Conservation (phyloP, 2,329 filamentous ascomycete genomes). For the Talaromyces funiculosus region DNA sequence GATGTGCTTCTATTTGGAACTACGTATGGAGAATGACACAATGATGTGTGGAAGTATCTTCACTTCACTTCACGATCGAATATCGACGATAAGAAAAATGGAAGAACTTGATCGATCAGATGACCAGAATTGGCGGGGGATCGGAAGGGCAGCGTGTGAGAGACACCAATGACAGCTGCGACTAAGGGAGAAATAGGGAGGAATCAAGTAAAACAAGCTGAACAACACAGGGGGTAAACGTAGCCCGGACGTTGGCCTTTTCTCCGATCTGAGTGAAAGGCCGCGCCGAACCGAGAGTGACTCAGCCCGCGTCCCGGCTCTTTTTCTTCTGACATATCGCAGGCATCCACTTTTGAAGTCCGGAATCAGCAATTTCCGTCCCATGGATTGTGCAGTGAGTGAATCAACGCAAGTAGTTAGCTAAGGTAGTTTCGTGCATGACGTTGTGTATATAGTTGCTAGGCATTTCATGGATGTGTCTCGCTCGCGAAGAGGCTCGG, state of each 20-base stretch:
- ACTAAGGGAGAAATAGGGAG: slow-evolving; percentile 4
- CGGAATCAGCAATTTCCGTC: neutral
- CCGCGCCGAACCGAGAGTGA: neutral
- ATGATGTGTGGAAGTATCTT: too few species aligned
- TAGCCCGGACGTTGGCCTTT: neutral
- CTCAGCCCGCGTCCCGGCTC: neutral
- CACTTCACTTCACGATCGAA: neutral
- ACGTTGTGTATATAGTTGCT: too few species aligned
- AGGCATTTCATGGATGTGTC: too few species aligned
- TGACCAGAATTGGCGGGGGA: slow-evolving; percentile 1
- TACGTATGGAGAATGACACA: neutral
- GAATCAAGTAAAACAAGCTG: neutral
- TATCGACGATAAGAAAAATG: neutral
- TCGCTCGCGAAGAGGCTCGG: neutral
- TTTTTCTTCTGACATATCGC: slow-evolving; percentile 6
- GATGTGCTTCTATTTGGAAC: neutral
- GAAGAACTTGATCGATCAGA: slow-evolving; percentile 5
- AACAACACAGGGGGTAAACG: neutral
- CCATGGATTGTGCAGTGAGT: too few species aligned
- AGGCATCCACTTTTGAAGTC: neutral
- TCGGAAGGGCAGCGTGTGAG: neutral
- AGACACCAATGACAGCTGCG: neutral
- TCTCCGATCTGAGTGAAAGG: neutral
- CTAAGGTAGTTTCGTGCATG: neutral
- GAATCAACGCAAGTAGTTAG: too few species aligned